These are phyloP conservation scores for Zea luxurians DNA, from an alignment of 176 grass and related monocot genomes.

Conservation along the genomic window DNA sequence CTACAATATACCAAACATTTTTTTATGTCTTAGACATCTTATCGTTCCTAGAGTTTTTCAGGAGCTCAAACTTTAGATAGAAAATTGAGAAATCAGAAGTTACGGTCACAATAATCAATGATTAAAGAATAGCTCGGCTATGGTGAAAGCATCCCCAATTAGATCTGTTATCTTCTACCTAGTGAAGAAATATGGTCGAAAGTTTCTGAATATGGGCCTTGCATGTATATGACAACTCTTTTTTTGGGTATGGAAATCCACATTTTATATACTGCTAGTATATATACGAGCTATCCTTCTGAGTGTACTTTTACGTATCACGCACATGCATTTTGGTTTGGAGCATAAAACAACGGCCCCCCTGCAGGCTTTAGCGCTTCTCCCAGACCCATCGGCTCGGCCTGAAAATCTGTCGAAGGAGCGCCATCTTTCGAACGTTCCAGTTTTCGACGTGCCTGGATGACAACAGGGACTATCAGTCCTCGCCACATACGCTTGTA, in stretches of 20 bases:
- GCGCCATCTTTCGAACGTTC: conserved; percentile 89
- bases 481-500: neutral
- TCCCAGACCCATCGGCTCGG: conserved; percentile 80
- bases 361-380: conserved; percentile 25
- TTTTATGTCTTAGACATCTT: too few species aligned
- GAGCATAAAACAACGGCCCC: neutral
- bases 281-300: neutral
- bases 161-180: too few species aligned
- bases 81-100: too few species aligned
- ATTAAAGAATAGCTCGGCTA: too few species aligned
- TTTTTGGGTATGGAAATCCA: neutral
- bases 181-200: neutral
- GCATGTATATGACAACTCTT: neutral
- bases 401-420: conserved; percentile 86
- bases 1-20: too few species aligned
- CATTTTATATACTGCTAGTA: too few species aligned
- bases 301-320: neutral
- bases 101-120: too few species aligned
- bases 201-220: neutral
- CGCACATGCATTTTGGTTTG: conserved; percentile 1
- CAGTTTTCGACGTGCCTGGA: conserved; percentile 77
- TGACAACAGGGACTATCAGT: neutral
- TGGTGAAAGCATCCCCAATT: too few species aligned
- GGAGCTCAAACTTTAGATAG: too few species aligned
- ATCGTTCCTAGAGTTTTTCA: too few species aligned